Percentiles rank a stretch among this genome's conserved stretches.
Conservation (phyloP, 2,329 filamentous ascomycete genomes). For the Bipolaris zeicola region DNA sequence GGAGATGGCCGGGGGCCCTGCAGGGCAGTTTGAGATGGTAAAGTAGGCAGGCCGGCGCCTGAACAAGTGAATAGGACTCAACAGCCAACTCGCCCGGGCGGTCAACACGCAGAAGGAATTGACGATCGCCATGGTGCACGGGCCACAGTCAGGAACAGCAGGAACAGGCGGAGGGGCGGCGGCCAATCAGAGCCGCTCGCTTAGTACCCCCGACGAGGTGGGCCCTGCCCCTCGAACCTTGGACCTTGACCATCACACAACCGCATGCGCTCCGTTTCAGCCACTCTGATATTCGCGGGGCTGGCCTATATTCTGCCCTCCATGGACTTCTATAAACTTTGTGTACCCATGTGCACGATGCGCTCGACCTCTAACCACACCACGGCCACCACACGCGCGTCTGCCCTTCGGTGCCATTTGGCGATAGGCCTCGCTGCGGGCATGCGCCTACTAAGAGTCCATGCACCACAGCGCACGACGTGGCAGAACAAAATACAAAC, state of each 20-base stretch:
- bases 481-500: slow-evolving; percentile 8
- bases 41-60: slow-evolving; percentile 15
- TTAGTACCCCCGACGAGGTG: background rate
- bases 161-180: slow-evolving; percentile 18
- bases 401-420: slow-evolving; percentile 9
- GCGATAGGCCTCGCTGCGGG: slow-evolving; percentile 5
- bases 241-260: background rate
- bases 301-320: background rate
- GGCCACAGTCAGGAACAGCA: slow-evolving; percentile 9
- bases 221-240: background rate
- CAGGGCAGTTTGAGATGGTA: slow-evolving; percentile 9
- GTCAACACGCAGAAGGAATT: slow-evolving; percentile 16
- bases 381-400: slow-evolving; percentile 7
- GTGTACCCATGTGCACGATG: background rate
- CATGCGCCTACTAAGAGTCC: slow-evolving; percentile 3
- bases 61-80: slow-evolving; percentile 13
- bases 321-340: no score
- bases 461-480: slow-evolving; percentile 10
- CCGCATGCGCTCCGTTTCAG: background rate
- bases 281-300: background rate
- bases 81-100: background rate
- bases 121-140: slow-evolving; percentile 20
- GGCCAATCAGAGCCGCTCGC: slow-evolving; percentile 11
- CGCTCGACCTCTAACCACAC: background rate
- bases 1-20: slow-evolving; percentile 9